A percentile compares a stretch with the other conserved stretches of the same genome.
Evolutionary conservation across 768 basidiomycete species (phyloP).

Genomic region (Infundibulicybe gibba): DNA sequence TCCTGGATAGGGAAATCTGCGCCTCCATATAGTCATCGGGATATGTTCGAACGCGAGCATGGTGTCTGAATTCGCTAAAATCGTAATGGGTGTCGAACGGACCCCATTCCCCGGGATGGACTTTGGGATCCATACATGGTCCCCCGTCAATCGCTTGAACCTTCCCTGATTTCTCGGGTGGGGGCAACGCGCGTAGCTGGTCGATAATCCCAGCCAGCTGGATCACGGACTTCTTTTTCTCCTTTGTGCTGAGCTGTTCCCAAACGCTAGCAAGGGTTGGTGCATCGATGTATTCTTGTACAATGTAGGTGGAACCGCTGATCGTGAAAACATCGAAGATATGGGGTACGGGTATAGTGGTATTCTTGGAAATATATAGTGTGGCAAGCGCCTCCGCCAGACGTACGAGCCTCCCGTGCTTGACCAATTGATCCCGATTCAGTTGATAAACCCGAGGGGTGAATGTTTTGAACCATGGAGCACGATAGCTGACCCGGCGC

Average conservation of each 20-base stretch:
- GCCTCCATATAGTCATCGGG: neutral
- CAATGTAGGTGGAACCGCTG: slow-evolving; percentile 5
- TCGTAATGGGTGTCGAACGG: neutral
- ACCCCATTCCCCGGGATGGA: neutral
- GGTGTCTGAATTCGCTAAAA: neutral
- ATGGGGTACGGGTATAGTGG: slow-evolving; percentile 10
- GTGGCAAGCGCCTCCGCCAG: slow-evolving; percentile 10
- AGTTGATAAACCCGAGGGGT: neutral
- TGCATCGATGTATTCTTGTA: slow-evolving; percentile 11
- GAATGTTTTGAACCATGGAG: neutral
- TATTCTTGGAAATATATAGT: slow-evolving; percentile 8
- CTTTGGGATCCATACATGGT: neutral
- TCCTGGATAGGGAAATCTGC: neutral
- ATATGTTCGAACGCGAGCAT: neutral
- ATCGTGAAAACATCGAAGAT: slow-evolving; percentile 11
- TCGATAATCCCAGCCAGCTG: slow-evolving; percentile 7
- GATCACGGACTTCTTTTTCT: neutral
- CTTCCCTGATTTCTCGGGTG: slow-evolving; percentile 6
- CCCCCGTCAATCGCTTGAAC: slow-evolving; percentile 7
- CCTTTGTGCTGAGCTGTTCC: neutral
- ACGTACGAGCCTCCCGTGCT: neutral
- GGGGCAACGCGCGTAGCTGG: slow-evolving; percentile 10
- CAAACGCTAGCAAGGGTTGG: slow-evolving; percentile 3
- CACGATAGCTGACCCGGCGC: neutral
- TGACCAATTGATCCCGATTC: neutral